phyloP scores from a whole-genome alignment of 768 basidiomycete genomes.

The Brasilioporus rufonigricans region DNA sequence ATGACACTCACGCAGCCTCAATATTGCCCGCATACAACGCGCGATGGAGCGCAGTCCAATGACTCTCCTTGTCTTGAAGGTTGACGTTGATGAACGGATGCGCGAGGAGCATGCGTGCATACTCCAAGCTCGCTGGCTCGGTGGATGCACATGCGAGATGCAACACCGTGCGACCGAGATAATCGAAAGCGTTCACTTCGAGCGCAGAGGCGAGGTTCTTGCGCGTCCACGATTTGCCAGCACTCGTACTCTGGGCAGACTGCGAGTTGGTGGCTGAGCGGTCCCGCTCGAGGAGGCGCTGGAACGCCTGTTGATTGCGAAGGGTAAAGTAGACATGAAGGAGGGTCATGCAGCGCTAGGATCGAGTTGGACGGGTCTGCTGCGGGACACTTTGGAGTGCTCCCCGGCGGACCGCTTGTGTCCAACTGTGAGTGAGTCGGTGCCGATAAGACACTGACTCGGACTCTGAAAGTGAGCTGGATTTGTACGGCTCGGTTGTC shows the following conservation, averaged over 20 bases:
- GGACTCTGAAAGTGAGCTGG: background rate
- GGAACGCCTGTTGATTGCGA: slow-evolving; percentile 73
- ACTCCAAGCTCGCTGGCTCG: slow-evolving; percentile 68
- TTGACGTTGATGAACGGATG: slow-evolving; percentile 81
- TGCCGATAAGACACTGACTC: slow-evolving; percentile 15
- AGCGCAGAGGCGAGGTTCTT: slow-evolving; percentile 35
- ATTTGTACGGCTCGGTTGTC: background rate
- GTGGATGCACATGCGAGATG: slow-evolving; percentile 74
- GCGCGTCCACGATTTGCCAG: slow-evolving; percentile 58
- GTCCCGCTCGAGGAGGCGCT: slow-evolving; percentile 62
- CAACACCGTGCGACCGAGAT: slow-evolving; percentile 71
- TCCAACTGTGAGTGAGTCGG: slow-evolving; percentile 17
- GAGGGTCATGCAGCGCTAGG: slow-evolving; percentile 60
- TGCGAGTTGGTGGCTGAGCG: slow-evolving; percentile 33
- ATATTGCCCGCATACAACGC: slow-evolving; percentile 81
- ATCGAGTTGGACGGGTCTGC: slow-evolving; percentile 17
- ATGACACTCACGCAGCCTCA: slow-evolving; percentile 55
- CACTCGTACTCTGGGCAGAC: slow-evolving; percentile 41
- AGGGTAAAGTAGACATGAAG: slow-evolving; percentile 76
- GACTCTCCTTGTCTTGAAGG: slow-evolving; percentile 74
- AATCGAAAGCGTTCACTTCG: slow-evolving; percentile 73
- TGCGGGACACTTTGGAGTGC: slow-evolving; percentile 20
- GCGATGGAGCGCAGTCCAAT: slow-evolving; percentile 90
- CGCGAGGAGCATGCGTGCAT: slow-evolving; percentile 69
- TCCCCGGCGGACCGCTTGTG: slow-evolving; percentile 24